Conservation (phyloP, 169 alveolate species). For the Plasmodium billcollinsi region DNA sequence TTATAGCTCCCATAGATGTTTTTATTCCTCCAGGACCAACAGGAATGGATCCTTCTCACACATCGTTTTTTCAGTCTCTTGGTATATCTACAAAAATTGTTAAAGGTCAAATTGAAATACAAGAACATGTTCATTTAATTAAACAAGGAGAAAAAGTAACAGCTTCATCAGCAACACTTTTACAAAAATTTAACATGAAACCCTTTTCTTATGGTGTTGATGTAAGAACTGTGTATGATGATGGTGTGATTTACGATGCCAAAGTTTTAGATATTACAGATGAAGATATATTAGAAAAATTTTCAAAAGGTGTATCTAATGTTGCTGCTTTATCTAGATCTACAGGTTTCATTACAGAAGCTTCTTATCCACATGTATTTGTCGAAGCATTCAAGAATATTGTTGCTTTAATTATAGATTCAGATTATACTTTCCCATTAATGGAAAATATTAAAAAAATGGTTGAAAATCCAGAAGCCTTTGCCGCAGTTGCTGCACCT, state of each 20-base stretch:
- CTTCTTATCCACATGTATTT: slow-evolving; percentile 96
- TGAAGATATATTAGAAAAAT: slow-evolving; percentile 91
- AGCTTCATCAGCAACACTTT: slow-evolving; percentile 97
- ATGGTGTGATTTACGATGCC: slow-evolving; percentile 96
- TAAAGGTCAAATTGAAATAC: slow-evolving; percentile 98
- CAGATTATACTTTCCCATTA: slow-evolving; percentile 95
- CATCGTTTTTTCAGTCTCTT: slow-evolving; percentile 99
- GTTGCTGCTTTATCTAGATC: slow-evolving; percentile 96
- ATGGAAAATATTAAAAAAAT: slow-evolving; percentile 93
- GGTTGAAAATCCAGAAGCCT: slow-evolving; percentile 94
- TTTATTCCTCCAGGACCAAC: slow-evolving; percentile 99
- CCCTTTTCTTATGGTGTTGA: slow-evolving; percentile 98
- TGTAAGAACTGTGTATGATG: slow-evolving; percentile 94
- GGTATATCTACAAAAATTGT: slow-evolving; percentile 99
- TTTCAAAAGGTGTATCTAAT: slow-evolving; percentile 91
- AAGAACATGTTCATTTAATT: slow-evolving; percentile 95
- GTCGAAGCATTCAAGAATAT: slow-evolving; percentile 97
- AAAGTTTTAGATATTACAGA: slow-evolving; percentile 95
- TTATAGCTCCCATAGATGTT: slow-evolving; percentile 97
- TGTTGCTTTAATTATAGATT: slow-evolving; percentile 95
- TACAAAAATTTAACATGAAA: slow-evolving; percentile 96
- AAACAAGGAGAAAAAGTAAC: slow-evolving; percentile 96
- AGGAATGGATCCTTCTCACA: slow-evolving; percentile 99
- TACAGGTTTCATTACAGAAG: slow-evolving; percentile 94
- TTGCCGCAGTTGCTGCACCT: slow-evolving; percentile 91